Conservation (phyloP, 805 yeast species). For the Phaffomyces antillensis region DNA sequence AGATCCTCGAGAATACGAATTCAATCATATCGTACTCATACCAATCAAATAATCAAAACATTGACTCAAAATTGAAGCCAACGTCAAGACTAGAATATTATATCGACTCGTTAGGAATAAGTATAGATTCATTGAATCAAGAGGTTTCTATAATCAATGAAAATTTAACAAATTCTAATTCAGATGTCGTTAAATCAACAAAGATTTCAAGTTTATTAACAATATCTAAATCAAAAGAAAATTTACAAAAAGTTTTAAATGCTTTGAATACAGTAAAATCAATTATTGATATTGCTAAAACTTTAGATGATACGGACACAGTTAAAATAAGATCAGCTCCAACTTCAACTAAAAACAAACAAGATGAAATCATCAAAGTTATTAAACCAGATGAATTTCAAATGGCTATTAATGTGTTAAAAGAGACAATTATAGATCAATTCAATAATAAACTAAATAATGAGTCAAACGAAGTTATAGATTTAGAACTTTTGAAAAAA, state of each 20-base stretch:
- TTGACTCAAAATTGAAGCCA: constrained; percentile 28
- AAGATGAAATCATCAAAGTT: constrained; percentile 9
- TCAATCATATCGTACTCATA: constrained; percentile 39
- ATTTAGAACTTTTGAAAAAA: constrained; percentile 32
- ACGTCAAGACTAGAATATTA: constrained; percentile 61
- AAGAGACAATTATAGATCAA: constrained; percentile 38
- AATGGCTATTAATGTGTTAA: constrained; percentile 36
- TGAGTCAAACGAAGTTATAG: constrained; percentile 25
- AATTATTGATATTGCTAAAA: constrained; percentile 27
- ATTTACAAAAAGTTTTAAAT: constrained; percentile 39
- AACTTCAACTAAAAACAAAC: constrained; percentile 9
- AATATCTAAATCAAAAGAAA: constrained; percentile 37
- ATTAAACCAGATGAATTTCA: constrained; percentile 28
- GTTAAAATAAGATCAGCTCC: constrained; percentile 16
- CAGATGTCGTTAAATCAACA: background rate
- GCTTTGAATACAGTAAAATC: constrained; percentile 39
- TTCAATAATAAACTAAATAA: constrained; percentile 21
- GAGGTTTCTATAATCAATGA: constrained; percentile 29
- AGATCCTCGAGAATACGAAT: constrained; percentile 41
- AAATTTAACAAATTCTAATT: background rate
- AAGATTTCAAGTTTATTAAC: constrained; percentile 33
- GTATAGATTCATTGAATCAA: constrained; percentile 48
- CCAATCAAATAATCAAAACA: constrained; percentile 11
- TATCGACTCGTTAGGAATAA: constrained; percentile 49
- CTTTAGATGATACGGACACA: constrained; percentile 4